Evolutionary conservation across 2,329 filamentous ascomycete species (phyloP).

Genomic region (Fusarium succisae): DNA sequence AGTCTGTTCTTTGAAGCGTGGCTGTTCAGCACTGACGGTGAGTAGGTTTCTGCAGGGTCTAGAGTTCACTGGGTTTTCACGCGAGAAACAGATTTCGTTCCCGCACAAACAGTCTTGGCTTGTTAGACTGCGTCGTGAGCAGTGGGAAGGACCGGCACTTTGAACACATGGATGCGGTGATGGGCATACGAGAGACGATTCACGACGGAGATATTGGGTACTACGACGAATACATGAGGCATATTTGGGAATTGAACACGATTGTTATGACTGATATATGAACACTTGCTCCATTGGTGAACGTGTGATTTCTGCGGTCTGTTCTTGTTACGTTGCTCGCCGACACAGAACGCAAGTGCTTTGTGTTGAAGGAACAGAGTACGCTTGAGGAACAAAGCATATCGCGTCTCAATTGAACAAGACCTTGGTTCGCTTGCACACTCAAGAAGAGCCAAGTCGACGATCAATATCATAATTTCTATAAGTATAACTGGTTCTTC

Average conservation of each 20-base stretch:
- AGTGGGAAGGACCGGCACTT: constrained; percentile 76
- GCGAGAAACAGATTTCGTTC: constrained; percentile 85
- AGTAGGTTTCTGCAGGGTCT: constrained; percentile 66
- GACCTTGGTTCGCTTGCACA: not conserved
- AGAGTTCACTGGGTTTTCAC: constrained; percentile 80
- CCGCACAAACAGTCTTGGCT: constrained; percentile 93
- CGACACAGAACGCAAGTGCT: no score
- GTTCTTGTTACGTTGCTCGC: not conserved
- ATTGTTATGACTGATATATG: fast-evolving
- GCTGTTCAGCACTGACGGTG: not conserved
- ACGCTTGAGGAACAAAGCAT: not conserved
- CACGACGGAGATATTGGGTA: not conserved
- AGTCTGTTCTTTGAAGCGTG: constrained; percentile 41
- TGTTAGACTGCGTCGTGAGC: constrained; percentile 81
- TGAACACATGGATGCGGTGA: constrained; percentile 41
- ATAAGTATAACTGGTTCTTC: not conserved
- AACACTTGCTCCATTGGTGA: not conserved
- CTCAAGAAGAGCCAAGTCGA: not conserved
- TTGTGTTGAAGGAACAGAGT: not conserved
- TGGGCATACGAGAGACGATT: constrained; percentile 31
- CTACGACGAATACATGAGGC: not conserved
- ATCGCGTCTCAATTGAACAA: not conserved
- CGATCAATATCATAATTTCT: fast-evolving
- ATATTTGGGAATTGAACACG: not conserved
- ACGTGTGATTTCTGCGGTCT: not conserved